These are phyloP conservation scores for Phytophthora quininea DNA, from an alignment of 352 stramenopile genomes.

Conservation along the genomic window DNA sequence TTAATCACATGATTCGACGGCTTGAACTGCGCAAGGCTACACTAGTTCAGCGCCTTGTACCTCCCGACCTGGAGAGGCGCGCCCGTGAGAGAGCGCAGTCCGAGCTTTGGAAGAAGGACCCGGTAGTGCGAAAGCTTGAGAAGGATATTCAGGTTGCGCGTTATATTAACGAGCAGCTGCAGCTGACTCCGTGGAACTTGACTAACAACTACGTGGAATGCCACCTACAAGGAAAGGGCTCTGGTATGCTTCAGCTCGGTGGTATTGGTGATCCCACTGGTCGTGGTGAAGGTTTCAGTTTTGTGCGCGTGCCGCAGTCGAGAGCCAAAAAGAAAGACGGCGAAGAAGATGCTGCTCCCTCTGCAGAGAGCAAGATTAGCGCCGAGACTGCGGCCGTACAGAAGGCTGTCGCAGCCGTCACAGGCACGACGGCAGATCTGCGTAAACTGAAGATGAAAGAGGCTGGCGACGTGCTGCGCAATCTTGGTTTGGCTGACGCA, in stretches of 20 bases:
- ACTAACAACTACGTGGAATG: slow-evolving; percentile 90
- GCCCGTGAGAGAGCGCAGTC: slow-evolving; percentile 68
- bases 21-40: slow-evolving; percentile 71
- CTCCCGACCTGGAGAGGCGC: slow-evolving; percentile 53
- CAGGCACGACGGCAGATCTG: slow-evolving; percentile 83
- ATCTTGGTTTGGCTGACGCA: slow-evolving; percentile 73
- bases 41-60: slow-evolving; percentile 57
- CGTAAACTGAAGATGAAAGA: slow-evolving; percentile 90
- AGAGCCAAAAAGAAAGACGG: slow-evolving; percentile 85
- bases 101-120: slow-evolving; percentile 75
- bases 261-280: slow-evolving; percentile 83
- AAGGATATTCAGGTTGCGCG: slow-evolving; percentile 82
- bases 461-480: slow-evolving; percentile 77
- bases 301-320: slow-evolving; percentile 78
- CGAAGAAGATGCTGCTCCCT: slow-evolving; percentile 58
- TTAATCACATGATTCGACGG: slow-evolving; percentile 74
- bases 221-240: slow-evolving; percentile 85
- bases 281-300: slow-evolving; percentile 86
- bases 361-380: slow-evolving; percentile 45
- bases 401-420: slow-evolving; percentile 80
- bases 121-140: slow-evolving; percentile 74
- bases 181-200: slow-evolving; percentile 85
- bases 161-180: slow-evolving; percentile 81
- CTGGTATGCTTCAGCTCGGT: slow-evolving; percentile 79
- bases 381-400: slow-evolving; percentile 71